phyloP scores from a whole-genome alignment of 2,329 filamentous ascomycete species.

The Catunica adiposa region DNA sequence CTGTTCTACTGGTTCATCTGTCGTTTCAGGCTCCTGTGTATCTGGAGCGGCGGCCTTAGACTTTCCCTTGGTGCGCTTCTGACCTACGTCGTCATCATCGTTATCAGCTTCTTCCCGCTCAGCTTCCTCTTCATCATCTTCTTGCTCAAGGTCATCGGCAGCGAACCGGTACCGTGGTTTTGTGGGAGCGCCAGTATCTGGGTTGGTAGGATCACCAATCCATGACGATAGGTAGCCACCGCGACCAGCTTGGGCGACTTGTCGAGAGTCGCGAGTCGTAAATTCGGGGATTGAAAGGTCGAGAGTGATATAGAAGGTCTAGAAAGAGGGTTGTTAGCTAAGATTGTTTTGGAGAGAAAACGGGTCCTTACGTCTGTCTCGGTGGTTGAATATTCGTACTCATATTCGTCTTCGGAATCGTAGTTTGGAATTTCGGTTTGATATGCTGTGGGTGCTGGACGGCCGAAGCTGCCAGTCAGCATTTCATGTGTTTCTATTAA shows the following conservation, averaged over 20 bases:
- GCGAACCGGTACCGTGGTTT: slow-evolving; percentile 15
- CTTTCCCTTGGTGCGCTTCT: background rate
- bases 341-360: background rate
- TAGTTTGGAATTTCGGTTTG: slow-evolving; percentile 9
- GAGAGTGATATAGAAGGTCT: slow-evolving; percentile 49
- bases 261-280: slow-evolving; percentile 14
- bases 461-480: slow-evolving; percentile 8
- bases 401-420: slow-evolving; percentile 43
- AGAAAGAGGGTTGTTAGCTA: background rate
- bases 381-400: slow-evolving; percentile 49
- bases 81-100: slow-evolving; percentile 5
- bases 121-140: slow-evolving; percentile 20
- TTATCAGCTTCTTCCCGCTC: slow-evolving; percentile 23
- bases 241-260: slow-evolving; percentile 14
- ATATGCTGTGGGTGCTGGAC: slow-evolving; percentile 6
- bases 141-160: slow-evolving; percentile 16
- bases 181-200: background rate
- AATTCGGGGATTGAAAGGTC: slow-evolving; percentile 47
- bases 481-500: slow-evolving; percentile 11
- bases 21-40: slow-evolving; percentile 4
- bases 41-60: background rate
- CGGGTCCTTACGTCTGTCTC: slow-evolving; percentile 37
- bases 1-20: slow-evolving; percentile 12
- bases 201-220: slow-evolving; percentile 16
- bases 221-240: slow-evolving; percentile 19